A percentile compares a stretch with the other conserved stretches of the same genome.
Evolutionary conservation across 2,329 filamentous ascomycete genomes (phyloP).

Genomic region (Corinectria fuckeliana): DNA sequence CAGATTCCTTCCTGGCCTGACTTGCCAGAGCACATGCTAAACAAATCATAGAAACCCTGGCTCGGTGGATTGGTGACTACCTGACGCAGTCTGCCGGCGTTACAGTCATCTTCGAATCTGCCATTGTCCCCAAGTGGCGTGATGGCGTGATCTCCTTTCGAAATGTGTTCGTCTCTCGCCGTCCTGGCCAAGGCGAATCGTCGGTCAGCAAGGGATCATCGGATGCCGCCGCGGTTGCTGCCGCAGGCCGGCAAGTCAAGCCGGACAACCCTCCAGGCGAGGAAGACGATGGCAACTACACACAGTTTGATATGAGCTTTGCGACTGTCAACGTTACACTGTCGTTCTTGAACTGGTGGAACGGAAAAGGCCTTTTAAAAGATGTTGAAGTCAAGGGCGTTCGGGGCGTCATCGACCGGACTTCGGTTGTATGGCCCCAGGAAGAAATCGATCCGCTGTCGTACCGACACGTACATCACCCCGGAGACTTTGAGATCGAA

Average conservation of each 20-base stretch:
- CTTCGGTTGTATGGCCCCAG: conserved; percentile 72
- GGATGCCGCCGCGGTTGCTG: conserved; percentile 83
- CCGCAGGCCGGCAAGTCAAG: conserved; percentile 67
- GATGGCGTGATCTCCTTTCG: conserved; percentile 95
- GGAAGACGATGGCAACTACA: conserved; percentile 91
- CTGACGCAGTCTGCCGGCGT: conserved; percentile 91
- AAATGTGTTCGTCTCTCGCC: conserved; percentile 92
- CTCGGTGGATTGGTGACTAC: conserved; percentile 93
- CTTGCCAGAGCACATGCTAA: background rate
- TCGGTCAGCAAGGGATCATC: conserved; percentile 94
- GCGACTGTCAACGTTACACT: conserved; percentile 95
- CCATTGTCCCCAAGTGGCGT: conserved; percentile 95
- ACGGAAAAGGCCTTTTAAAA: conserved; percentile 87
- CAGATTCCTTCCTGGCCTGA: background rate
- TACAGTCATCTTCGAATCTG: conserved; percentile 95
- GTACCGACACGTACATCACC: conserved; percentile 85
- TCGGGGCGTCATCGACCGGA: conserved; percentile 89
- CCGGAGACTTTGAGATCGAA: conserved; percentile 96
- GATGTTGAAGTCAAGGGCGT: conserved; percentile 96
- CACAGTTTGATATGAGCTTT: conserved; percentile 94
- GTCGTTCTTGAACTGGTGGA: conserved; percentile 99
- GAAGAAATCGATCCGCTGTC: conserved; percentile 80
- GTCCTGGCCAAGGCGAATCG: conserved; percentile 81
- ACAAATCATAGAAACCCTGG: conserved; percentile 76
- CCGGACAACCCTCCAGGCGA: conserved; percentile 43